Base-by-base conservation (phyloP, 371 early-diverging fungal genomes). In the Lichtheimia hyalospora region DNA sequence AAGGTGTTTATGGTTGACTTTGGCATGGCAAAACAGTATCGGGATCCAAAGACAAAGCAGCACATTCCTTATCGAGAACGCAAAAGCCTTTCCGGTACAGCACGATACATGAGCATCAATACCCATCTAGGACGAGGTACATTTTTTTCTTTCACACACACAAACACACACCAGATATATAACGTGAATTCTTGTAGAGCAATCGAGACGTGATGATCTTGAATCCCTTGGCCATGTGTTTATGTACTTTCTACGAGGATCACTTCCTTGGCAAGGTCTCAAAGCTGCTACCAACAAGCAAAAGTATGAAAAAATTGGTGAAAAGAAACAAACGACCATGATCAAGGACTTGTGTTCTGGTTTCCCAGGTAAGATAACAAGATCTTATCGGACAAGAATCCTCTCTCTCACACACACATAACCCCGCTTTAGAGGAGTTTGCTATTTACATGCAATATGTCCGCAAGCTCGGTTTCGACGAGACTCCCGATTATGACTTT, bases 31-130 rank as follows among this genome's bases (percentile, higher is more conserved):
- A 96, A 96, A 67, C 87, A 88, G 61, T 95, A 91, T 67, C 77
- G 91, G 48, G 89, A 92, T 68, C 89, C 91, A 6, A 86, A 85
- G 59, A 93, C 93, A 27, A 85, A 89, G 62, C 82, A 84, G 60
- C 96, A 96, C 73, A 92, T 93, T 57, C 89, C 92, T 28, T 90
- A 87, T 69, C 77, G 87, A 43, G 88, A 88, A 69, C 87, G 90
- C 52, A 95, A 94, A 77, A 82, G 83, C 46, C 77, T 96, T 23
- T 88, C 89, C 48, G 96, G 96, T 34, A 96, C 96, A 6, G 95
- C 95, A n/a, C 82, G 96, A 58, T 96, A 96, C 79, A 94, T 94
- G 84, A 90, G 91, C 68, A 86, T 94, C 62, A 93, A 95, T 71
- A 93, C 94, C 10, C 96, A 96, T 69, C 70, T 89, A 18, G 95